Percentiles rank a stretch among this genome's conserved stretches.
Conservation (phyloP, 2,329 filamentous ascomycete genomes). For the Thyridium curvatum region DNA sequence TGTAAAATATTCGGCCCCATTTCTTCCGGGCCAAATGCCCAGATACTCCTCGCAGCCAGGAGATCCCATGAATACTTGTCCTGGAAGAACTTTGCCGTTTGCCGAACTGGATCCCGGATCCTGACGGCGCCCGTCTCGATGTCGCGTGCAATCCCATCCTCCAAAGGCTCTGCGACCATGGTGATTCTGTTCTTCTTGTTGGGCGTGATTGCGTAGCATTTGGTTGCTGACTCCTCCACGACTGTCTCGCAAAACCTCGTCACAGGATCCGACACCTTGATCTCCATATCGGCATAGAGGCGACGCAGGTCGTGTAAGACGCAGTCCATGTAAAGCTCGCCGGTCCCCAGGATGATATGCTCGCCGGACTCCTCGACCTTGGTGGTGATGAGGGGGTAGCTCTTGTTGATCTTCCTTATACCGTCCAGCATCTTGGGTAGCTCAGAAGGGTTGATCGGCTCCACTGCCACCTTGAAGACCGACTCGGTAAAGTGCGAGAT, state of each 20-base stretch:
- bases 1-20: slow-evolving; percentile 92
- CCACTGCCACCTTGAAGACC: slow-evolving; percentile 94
- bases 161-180: slow-evolving; percentile 94
- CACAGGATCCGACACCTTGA: slow-evolving; percentile 97
- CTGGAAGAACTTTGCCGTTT: slow-evolving; percentile 95
- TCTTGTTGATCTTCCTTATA: slow-evolving; percentile 94
- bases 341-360: slow-evolving; percentile 89
- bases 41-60: slow-evolving; percentile 88
- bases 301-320: slow-evolving; percentile 89
- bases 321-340: slow-evolving; percentile 99
- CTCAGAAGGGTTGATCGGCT: slow-evolving; percentile 96
- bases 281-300: slow-evolving; percentile 98
- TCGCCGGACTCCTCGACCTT: slow-evolving; percentile 98
- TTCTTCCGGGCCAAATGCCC: slow-evolving; percentile 97
- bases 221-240: slow-evolving; percentile 93
- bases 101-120: slow-evolving; percentile 87
- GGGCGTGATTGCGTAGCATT: slow-evolving; percentile 94
- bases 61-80: slow-evolving; percentile 97
- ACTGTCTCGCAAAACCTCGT: slow-evolving; percentile 98
- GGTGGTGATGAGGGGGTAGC: slow-evolving; percentile 89
- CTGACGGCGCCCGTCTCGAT: slow-evolving; percentile 87
- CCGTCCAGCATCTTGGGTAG: slow-evolving; percentile 98
- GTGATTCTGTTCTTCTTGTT: slow-evolving; percentile 99
- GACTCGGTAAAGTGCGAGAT: slow-evolving; percentile 94
- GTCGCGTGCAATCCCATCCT: slow-evolving; percentile 89